Percentiles rank a stretch among this genome's conserved stretches.
These are phyloP conservation scores for Hypoxylon sp. DNA, from an alignment of 2,329 filamentous ascomycete genomes.

Conservation along the genomic window DNA sequence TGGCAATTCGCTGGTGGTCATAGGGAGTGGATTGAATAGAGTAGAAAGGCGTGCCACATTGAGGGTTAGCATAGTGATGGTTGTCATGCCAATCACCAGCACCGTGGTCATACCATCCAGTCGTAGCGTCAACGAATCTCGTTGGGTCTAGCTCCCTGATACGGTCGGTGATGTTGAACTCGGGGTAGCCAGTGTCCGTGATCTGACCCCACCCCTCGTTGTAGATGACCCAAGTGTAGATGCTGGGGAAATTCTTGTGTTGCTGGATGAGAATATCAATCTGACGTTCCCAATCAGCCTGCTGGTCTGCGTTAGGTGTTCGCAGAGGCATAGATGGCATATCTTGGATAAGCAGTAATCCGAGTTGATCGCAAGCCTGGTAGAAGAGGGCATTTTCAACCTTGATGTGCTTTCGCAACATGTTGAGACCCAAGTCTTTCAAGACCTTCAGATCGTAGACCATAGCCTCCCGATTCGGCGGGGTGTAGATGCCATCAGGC, in stretches of 20 bases:
- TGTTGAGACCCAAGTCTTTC: conserved; percentile 77
- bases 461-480: conserved; percentile 76
- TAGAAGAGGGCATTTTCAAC: conserved; percentile 69
- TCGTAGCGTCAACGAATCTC: conserved; percentile 71
- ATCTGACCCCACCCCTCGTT: conserved; percentile 80
- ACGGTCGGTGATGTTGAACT: conserved; percentile 66
- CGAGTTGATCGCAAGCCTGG: conserved; percentile 74
- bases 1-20: conserved; percentile 70
- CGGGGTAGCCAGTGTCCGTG: conserved; percentile 62
- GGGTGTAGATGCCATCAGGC: conserved; percentile 76
- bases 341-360: conserved; percentile 76
- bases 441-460: conserved; percentile 72
- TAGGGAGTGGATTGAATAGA: conserved; percentile 67
- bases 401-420: conserved; percentile 76
- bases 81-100: conserved; percentile 77
- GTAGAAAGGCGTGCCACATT: conserved; percentile 78
- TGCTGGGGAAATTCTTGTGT: conserved; percentile 73
- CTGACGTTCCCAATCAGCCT: conserved; percentile 67
- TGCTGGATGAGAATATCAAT: conserved; percentile 72
- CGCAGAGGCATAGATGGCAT: conserved; percentile 70
- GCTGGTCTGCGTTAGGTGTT: conserved; percentile 58
- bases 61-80: conserved; percentile 78
- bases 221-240: conserved; percentile 76
- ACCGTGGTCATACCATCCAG: conserved; percentile 76
- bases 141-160: conserved; percentile 72